phyloP scores from a whole-genome alignment of 345 rosid species.

The Eucalyptus caleyi region DNA sequence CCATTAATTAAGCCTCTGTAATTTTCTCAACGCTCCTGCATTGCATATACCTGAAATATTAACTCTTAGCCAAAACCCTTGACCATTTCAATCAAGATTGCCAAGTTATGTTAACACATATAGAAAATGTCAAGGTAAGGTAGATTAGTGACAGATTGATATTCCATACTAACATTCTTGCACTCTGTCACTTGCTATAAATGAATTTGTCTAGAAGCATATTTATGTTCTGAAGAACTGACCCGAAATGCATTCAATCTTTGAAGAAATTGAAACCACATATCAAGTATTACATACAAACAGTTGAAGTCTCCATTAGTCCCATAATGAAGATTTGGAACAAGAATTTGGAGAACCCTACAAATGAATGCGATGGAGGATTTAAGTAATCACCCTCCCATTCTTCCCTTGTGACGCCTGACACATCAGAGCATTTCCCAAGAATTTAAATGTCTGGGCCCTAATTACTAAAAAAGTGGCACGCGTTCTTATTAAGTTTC shows the following conservation, averaged over 20 bases:
- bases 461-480: neutral
- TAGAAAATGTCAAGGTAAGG: neutral
- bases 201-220: neutral
- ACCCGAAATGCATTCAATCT: neutral
- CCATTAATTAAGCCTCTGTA: neutral
- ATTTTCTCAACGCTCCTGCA: neutral
- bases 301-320: neutral
- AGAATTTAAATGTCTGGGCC: neutral
- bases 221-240: neutral
- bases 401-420: neutral
- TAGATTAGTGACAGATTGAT: neutral
- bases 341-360: neutral
- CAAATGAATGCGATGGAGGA: neutral
- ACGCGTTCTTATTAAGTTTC: neutral
- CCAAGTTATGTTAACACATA: neutral
- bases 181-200: neutral
- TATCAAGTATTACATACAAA: neutral
- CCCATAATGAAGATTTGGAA: neutral
- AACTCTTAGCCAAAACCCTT: neutral
- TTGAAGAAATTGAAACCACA: neutral
- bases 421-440: neutral
- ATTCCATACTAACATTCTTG: neutral
- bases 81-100: neutral
- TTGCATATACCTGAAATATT: neutral
- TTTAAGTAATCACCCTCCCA: neutral